These are phyloP conservation scores for Trichoderma citrinoviride DNA, from an alignment of 2,329 filamentous ascomycete genomes.

Conservation along the genomic window DNA sequence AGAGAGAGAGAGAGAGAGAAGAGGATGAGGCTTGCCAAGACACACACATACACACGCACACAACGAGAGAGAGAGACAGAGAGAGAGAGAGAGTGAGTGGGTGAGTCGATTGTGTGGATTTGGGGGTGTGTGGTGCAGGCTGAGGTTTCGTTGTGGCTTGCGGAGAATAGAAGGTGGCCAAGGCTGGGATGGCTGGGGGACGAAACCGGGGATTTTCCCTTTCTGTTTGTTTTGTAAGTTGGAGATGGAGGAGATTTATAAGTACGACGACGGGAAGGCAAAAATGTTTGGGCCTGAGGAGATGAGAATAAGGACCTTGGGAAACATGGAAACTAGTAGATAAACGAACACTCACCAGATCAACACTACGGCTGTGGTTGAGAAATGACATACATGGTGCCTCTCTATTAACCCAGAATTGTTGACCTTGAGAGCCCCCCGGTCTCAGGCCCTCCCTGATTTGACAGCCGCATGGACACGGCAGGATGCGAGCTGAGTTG, in stretches of 20 bases:
- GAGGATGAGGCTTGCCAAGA: constrained; percentile 8
- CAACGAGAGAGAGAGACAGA: too few relatives aligned
- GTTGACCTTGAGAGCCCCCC: not conserved
- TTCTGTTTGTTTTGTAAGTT: not conserved
- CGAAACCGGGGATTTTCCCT: not conserved
- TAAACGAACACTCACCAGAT: not conserved
- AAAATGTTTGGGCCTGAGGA: not conserved
- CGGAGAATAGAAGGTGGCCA: not conserved
- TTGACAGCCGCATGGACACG: constrained; percentile 4
- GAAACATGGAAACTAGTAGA: not conserved
- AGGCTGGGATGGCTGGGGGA: not conserved
- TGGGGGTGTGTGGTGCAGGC: not conserved
- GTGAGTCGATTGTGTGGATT: not conserved
- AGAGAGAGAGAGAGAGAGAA: not conserved
- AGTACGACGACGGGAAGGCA: not conserved
- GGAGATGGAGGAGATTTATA: not conserved
- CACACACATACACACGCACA: too few relatives aligned
- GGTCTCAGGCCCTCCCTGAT: not conserved
- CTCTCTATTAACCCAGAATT: not conserved
- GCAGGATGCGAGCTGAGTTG: constrained; percentile 18
- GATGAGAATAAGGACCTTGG: not conserved
- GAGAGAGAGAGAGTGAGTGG: not conserved
- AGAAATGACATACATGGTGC: not conserved
- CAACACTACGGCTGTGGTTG: not conserved
- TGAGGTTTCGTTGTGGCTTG: not conserved